Evolutionary conservation across 1,139 yeast genomes (phyloP).

Genomic region (Yamadazyma conglobata): DNA sequence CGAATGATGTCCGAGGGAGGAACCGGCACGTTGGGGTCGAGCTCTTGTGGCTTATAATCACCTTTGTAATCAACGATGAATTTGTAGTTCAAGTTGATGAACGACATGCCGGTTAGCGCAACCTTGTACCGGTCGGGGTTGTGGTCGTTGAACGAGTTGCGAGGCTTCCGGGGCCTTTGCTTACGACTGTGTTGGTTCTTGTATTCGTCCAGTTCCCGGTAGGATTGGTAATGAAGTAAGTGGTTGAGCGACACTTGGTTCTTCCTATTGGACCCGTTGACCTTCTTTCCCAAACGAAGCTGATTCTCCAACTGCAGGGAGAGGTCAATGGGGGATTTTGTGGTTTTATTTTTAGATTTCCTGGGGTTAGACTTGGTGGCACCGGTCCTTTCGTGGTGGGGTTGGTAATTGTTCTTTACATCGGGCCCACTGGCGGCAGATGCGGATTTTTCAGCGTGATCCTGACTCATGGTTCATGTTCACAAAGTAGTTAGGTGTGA

Average conservation of each 20-base stretch:
- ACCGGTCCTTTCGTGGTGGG: no score
- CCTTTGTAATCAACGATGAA: conserved; percentile 68
- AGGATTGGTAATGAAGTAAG: conserved; percentile 58
- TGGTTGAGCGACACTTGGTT: conserved; percentile 63
- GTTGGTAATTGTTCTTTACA: no score
- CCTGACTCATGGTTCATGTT: no score
- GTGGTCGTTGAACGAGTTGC: conserved; percentile 9
- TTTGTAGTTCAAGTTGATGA: conserved; percentile 80
- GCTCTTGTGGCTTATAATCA: conserved; percentile 52
- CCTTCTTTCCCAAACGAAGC: conserved; percentile 10
- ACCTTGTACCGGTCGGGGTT: conserved; percentile 15
- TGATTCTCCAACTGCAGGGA: conserved; percentile 4
- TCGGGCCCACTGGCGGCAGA: no score
- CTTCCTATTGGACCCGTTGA: conserved; percentile 33
- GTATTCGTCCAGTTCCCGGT: conserved; percentile 47
- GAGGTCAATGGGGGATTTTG: conserved; percentile 2
- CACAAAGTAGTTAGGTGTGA: no score
- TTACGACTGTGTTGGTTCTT: conserved; percentile 22
- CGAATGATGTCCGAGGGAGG: conserved; percentile 61
- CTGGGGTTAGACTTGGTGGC: no score
- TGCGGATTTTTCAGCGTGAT: no score
- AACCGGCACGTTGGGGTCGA: conserved; percentile 75
- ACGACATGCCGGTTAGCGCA: conserved; percentile 64
- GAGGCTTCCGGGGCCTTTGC: conserved; percentile 16
- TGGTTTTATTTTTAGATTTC: not conserved